Conservation (phyloP, 2,329 filamentous ascomycete genomes). For the Bisporella sp. region DNA sequence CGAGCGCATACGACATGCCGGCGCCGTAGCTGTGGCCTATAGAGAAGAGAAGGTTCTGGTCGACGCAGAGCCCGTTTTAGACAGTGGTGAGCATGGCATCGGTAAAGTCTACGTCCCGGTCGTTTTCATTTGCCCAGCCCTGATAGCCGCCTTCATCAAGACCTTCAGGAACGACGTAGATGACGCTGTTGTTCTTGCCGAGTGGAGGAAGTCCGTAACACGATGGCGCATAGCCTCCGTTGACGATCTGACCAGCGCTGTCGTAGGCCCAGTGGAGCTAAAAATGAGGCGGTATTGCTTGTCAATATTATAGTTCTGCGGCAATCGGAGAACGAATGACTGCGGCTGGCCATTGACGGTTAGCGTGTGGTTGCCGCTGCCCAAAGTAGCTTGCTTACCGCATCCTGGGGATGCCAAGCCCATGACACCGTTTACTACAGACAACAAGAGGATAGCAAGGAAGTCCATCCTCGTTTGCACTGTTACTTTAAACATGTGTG, state of each 20-base stretch:
- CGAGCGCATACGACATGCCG: conserved; percentile 29
- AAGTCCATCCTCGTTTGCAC: too few species aligned
- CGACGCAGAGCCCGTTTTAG: conserved; percentile 28
- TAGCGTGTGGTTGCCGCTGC: conserved; percentile 27
- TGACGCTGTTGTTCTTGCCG: conserved; percentile 23
- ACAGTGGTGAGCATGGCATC: conserved; percentile 25
- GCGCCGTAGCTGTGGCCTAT: conserved; percentile 31
- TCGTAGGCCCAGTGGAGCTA: conserved; percentile 34
- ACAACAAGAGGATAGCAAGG: too few species aligned
- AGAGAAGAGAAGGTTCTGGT: conserved; percentile 27
- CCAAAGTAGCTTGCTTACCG: conserved; percentile 25
- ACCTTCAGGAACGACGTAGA: conserved; percentile 30
- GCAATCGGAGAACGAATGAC: conserved; percentile 33
- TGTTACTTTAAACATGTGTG: too few species aligned
- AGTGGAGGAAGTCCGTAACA: conserved; percentile 26
- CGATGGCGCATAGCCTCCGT: conserved; percentile 20
- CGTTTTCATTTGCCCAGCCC: conserved; percentile 30
- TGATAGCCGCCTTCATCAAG: conserved; percentile 10
- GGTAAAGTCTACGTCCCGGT: conserved; percentile 29
- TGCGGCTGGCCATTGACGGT: conserved; percentile 32
- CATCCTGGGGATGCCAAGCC: conserved; percentile 24
- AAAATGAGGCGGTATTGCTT: conserved; percentile 36
- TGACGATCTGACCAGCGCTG: conserved; percentile 31
- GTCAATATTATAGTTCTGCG: conserved; percentile 33
- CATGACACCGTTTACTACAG: too few species aligned